These are phyloP conservation scores for Ophiostoma montium DNA, from an alignment of 2,329 filamentous ascomycete genomes.

Conservation along the genomic window DNA sequence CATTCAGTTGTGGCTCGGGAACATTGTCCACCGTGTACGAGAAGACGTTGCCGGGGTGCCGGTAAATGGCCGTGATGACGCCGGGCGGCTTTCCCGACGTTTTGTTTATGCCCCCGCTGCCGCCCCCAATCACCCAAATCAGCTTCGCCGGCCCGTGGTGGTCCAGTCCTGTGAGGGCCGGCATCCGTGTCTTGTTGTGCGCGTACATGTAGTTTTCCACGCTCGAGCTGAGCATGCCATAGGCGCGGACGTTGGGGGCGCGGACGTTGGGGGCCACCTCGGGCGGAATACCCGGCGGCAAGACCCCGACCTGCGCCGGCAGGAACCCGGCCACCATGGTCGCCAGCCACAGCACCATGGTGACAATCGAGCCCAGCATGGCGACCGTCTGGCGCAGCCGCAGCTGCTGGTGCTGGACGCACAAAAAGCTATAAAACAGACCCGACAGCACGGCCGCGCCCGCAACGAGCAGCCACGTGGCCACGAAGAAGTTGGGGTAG, in stretches of 20 bases:
- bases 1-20: neutral
- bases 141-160: neutral
- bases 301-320: neutral
- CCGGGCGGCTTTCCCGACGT: neutral
- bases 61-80: slow-evolving; percentile 2
- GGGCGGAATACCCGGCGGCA: neutral
- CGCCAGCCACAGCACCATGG: slow-evolving; percentile 6
- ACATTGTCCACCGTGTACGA: neutral
- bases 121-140: neutral
- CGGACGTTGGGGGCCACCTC: too few relatives aligned
- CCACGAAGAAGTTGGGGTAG: slow-evolving; percentile 12
- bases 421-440: slow-evolving; percentile 1
- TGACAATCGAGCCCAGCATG: slow-evolving; percentile 2
- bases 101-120: neutral
- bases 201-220: slow-evolving; percentile 7
- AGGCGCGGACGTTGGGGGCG: slow-evolving; percentile 1
- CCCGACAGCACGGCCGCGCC: neutral
- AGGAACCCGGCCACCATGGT: slow-evolving; percentile 6
- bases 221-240: slow-evolving; percentile 10
- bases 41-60: neutral
- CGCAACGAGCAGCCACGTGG: slow-evolving; percentile 8
- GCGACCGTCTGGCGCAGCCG: slow-evolving; percentile 5
- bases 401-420: slow-evolving; percentile 5
- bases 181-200: neutral
- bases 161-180: neutral